phyloP scores from a whole-genome alignment of 164 flowering plant genomes.

The Tinospora cordifolia region DNA sequence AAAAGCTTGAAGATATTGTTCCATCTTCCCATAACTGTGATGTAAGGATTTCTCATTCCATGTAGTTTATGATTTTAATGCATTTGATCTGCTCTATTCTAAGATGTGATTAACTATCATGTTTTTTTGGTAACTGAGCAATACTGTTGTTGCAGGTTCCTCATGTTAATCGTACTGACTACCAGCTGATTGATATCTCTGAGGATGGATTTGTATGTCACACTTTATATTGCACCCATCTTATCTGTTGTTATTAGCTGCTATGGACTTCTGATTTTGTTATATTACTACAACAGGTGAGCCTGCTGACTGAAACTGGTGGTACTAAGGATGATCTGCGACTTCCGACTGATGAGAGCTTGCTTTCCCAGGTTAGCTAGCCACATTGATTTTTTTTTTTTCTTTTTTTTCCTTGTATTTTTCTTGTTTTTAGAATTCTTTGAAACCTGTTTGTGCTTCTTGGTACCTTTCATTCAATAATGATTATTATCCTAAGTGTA shows the following conservation, averaged over 20 bases:
- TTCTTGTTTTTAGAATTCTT: not conserved
- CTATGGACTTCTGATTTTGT: not conserved
- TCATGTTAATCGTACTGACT: constrained; percentile 36
- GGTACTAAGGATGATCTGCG: constrained; percentile 22
- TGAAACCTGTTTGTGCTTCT: not conserved
- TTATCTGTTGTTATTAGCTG: not conserved
- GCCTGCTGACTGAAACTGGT: constrained; percentile 21
- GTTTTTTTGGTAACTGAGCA: too few relatives aligned
- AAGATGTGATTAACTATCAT: not conserved
- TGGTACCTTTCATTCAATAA: too few relatives aligned
- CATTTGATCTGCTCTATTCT: not conserved
- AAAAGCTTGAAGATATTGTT: constrained; percentile 38
- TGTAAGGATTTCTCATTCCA: constrained; percentile 17
- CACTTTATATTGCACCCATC: not conserved
- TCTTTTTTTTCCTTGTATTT: too few relatives aligned
- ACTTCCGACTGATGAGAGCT: constrained; percentile 21
- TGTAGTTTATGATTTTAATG: not conserved
- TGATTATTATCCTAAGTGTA: too few relatives aligned
- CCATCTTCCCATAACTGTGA: constrained; percentile 40
- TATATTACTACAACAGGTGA: constrained; percentile 16
- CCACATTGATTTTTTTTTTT: not conserved
- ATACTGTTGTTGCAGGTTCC: constrained; percentile 26
- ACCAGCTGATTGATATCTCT: constrained; percentile 37
- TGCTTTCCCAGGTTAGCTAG: constrained; percentile 14
- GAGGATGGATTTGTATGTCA: constrained; percentile 30